These are phyloP conservation scores for Trapa bicornis DNA, from an alignment of 345 rosid genomes.

Conservation along the genomic window DNA sequence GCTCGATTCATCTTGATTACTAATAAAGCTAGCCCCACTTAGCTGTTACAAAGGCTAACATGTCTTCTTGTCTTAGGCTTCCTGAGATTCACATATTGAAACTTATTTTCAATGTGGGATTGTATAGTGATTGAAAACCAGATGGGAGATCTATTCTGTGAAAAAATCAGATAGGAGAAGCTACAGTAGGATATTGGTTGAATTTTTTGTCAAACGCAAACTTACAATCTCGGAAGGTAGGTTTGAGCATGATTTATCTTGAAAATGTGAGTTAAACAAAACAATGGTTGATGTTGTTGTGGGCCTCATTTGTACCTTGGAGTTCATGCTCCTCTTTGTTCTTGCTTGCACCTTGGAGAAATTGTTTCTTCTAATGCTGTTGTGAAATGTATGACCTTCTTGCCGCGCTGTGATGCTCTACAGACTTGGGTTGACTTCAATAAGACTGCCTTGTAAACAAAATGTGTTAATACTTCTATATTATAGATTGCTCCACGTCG, in stretches of 20 bases:
- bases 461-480: slow-evolving; percentile 1
- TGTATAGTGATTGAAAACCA: background rate
- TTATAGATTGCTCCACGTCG: slow-evolving; percentile 93
- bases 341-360: background rate
- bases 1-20: background rate
- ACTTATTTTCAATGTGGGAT: background rate
- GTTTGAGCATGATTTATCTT: background rate
- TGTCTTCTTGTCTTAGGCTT: background rate
- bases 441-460: background rate
- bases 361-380: background rate
- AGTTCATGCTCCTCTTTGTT: background rate
- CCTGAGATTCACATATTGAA: background rate
- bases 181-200: background rate
- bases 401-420: background rate
- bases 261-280: background rate
- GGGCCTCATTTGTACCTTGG: background rate
- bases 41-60: background rate
- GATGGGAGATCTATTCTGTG: background rate
- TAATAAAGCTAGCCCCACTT: background rate
- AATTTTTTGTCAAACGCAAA: background rate
- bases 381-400: background rate
- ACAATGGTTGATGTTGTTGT: background rate
- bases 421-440: background rate
- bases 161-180: background rate
- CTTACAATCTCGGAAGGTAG: background rate